Base-by-base conservation (phyloP, 179 eudicot species). In the Silene noctiflora region DNA sequence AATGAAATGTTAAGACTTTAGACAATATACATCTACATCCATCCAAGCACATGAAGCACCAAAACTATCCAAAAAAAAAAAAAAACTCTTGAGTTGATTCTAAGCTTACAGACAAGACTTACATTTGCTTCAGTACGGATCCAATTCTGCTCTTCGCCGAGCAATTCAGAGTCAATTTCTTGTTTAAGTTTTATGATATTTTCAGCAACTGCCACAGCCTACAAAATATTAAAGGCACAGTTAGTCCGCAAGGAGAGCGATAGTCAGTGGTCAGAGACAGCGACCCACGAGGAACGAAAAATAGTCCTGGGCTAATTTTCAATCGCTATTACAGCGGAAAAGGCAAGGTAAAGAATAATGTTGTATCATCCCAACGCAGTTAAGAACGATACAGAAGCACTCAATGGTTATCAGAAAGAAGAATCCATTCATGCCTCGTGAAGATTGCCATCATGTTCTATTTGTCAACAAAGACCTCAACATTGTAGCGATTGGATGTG, bases 111-210 rank as follows among this genome's bases (percentile, higher is more conserved):
- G 24, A 67, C 48, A 17, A 29, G 44, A 81, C 91, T 86, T 81
- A 91, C 98, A 81, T 56, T 89, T 77, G 27, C 83, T 83, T 96
- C 99, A 65, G 81, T 87, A 77, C 85, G 97, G 61, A 82, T 83
- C 99, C 98, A 91, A 71, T 46, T 80, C 79, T 90, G 96, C 61
- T 85, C 91, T 77, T 89, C 91, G 60, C 91, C 96, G 80, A 84
- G 86, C 72, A 94, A 72, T 65, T 93, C 97, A 78, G 87, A 82
- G 76, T 91, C 93, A 71, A 96, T 84, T 85, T 90, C 94, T 81
- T 78, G 86, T 79, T 89, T 93, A 5, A 90, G 83, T 82, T 84
- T 88, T 68, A 88, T 67, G 68, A 96, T 87, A 33, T 81, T 91
- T 73, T 93, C 96, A 74, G 87, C 72, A 62, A 77, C 68, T 22